Evolutionary conservation across 75 land plant genomes (phyloP).

Genomic region (Ceratopteris richardii): DNA sequence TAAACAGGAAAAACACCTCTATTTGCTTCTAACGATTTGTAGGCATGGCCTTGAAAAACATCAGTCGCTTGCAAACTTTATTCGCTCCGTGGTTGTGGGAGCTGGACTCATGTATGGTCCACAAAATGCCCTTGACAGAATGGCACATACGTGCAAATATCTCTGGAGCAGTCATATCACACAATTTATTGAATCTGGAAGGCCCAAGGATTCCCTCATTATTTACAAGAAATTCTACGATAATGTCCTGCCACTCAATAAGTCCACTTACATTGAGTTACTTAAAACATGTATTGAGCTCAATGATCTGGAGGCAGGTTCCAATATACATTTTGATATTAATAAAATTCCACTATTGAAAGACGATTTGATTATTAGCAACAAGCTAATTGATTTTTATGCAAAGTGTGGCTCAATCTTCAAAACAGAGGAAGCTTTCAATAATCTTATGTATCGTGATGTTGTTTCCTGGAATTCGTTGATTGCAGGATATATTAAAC

Average conservation of each 20-base stretch:
- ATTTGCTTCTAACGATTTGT: too few species aligned
- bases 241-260: not conserved
- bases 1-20: too few species aligned
- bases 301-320: not conserved
- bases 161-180: too few species aligned
- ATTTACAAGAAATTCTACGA: too few species aligned
- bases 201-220: too few species aligned
- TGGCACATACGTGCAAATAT: too few species aligned
- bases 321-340: not conserved
- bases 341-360: not conserved
- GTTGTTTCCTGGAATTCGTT: constrained; percentile 8
- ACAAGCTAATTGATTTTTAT: constrained; percentile 2
- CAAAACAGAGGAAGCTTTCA: not conserved
- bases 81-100: too few species aligned
- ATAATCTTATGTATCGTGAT: not conserved
- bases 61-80: too few species aligned
- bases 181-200: too few species aligned
- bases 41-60: too few species aligned
- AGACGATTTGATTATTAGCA: not conserved
- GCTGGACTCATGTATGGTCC: too few species aligned
- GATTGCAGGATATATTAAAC: constrained; percentile 7
- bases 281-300: not conserved
- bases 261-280: not conserved
- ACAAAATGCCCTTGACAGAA: too few species aligned
- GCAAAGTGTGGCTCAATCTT: constrained; percentile 1